Evolutionary conservation across 2,329 filamentous ascomycete species (phyloP), one percentile per base, ranked within the genome.

Genomic region (Trichoderma sp.): DNA sequence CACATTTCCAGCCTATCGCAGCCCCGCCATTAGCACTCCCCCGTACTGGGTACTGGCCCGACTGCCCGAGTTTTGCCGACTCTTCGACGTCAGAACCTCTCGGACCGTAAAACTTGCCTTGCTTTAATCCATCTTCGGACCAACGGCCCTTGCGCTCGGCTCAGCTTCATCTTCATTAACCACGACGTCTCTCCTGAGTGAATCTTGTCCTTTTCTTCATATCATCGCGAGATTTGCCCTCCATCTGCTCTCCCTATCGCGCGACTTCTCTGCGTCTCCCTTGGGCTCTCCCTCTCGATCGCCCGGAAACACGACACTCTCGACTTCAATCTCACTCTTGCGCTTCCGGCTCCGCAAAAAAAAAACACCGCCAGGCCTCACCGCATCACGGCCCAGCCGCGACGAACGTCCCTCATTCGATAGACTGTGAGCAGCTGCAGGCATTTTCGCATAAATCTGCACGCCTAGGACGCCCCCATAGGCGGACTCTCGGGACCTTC

Each of bases 21-120:
- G 80, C 81, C 81, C 81, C 81, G 80, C 81, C 78, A 85, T 85
- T 85, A 81, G 33, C 63, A 66, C 41, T 53, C 16, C 29, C 27
- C 50, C n/a, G 27, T 50, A 45, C 29, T 33, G 35, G 24, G 18
- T 35, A 35, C 59, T 35, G 29, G 24, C 31, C 60, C 60, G 41
- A 18, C 38, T 27, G 62, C 75, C 75, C 71, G 71, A 71, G 75
- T 76, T 76, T 76, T 76, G 69, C 75, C 75, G 75, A 76, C 38
- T 33, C 68, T 53, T 63, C 68, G 75, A 76, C 75, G 75, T 76
- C 75, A 76, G 75, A 76, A 66, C 50, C 63, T 68, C 60, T 67
- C 63, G 71, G 62, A 31, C 67, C 59, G 38, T 56, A 38, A 38
- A 41, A 31, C 21, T 50, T 45, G 11, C 69, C 50, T 41, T 56